Base-by-base conservation (phyloP, 495 filamentous ascomycete species). In the Aspergillus diversus region DNA sequence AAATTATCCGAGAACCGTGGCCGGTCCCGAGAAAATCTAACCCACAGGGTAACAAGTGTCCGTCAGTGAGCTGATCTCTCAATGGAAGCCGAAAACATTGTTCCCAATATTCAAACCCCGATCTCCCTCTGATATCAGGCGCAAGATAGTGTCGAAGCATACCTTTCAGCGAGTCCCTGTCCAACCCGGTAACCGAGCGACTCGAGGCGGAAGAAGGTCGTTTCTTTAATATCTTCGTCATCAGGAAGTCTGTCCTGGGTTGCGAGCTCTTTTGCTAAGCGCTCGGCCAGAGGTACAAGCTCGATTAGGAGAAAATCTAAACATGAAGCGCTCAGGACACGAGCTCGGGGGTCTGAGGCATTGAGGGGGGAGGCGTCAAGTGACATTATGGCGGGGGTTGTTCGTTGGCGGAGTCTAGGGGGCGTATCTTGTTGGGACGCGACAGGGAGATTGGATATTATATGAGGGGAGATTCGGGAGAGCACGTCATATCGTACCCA, bases 221-320 rank as follows among this genome's bases (percentile, higher is more conserved):
- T 86, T 68, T 98, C 95, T 52, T 88, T 79, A 65, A 90, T 79
- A 70, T 92, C 89, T 33, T 95, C 92, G 49, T 92, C 89, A 67
- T 96, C 92, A 21, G 86, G 64, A 58, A 63, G 57, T 46, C 69
- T 71, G 16, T 76, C 73, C 7, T 75, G 66, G 7, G 71, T 57
- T 11, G 69, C 57, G 15, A 83, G 70, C 16, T 83, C 73, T 48
- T 69, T 73, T 4, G 80, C 75, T 17, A 98, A 75, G 57, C 95
- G 86, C 74, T 95, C 92, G 4, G 96, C 91, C 85, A 97, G 89
- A 49, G 95, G 95, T 32, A 99, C 95, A 55, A 99, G 83, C 78
- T 99, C 95, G 69, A 99, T 97, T 63, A 99, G 84, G 13, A 99
- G 87, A 63, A 99, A 87, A 71, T 99, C 95, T 59, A 98, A 85